Evolutionary conservation across 176 grass and related monocot genomes (phyloP), one percentile per base, ranked within the genome.

Genomic region (Zoysia pacifica): DNA sequence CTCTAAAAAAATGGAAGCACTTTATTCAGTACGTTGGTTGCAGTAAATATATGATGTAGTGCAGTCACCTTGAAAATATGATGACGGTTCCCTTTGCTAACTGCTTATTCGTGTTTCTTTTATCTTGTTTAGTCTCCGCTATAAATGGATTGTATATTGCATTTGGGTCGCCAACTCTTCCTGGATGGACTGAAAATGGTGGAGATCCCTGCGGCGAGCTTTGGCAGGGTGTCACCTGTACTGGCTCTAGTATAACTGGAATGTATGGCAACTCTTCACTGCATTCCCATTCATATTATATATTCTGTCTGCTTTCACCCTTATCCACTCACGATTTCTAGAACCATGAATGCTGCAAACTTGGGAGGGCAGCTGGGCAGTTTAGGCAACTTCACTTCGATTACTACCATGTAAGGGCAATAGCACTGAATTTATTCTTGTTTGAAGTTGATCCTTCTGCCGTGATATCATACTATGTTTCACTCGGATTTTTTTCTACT

Each of bases 301-400:
- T 8, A 62, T 73, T 62, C 9, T 9, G 48, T 74, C 45, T 50
- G 37, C 59, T 65, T 80, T 83, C 45, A 53, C 84, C 54, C 48
- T 54, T 83, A 75, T 69, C 41, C 42, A 36, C 39, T 86, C 51
- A 65, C 61, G 67, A 15, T 89, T 92, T 35, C 18, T 88, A 99
- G 97, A 90, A 89, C 77, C 65, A 91, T 99, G 66, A 96, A 88
- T 86, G 90, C 74, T 48, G 97, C 97, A 13, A 99, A 99, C 82
- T 81, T 99, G 77, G 97, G 93, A 82, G 97, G 97, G 52, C 83
- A 95, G 82, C 84, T 99, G 19, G 80, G 97, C 40, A 81, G 78
- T 68, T 83, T 99, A 84, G 97, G 86, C 54, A 95, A 90, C 55
- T 99, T 99, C 84, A 83, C 76, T 75, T 88, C 93, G 50, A 96